Percentiles rank a stretch among this genome's conserved stretches.
These are phyloP conservation scores for Lepidium aucheri DNA, from an alignment of 345 rosid species.

Conservation along the genomic window DNA sequence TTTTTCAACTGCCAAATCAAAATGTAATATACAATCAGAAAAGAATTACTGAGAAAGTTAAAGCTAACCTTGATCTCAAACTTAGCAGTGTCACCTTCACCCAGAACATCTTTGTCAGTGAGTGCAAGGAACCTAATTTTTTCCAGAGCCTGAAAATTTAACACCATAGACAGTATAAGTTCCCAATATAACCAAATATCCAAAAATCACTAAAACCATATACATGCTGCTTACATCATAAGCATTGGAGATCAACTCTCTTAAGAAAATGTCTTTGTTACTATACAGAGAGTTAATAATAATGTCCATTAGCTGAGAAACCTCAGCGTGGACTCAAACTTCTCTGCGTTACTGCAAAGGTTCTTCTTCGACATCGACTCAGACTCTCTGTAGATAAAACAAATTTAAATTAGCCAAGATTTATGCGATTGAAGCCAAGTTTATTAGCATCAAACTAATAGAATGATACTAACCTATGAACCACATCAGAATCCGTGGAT, in stretches of 20 bases:
- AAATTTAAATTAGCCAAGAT: background rate
- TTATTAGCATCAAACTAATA: background rate
- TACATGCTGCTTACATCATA: constrained; percentile 65
- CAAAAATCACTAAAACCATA: background rate
- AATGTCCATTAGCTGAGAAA: constrained; percentile 97
- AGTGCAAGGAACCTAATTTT: constrained; percentile 92
- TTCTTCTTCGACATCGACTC: constrained; percentile 89
- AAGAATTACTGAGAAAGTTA: background rate
- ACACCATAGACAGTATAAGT: constrained; percentile 1
- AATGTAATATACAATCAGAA: background rate
- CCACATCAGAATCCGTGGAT: constrained; percentile 96
- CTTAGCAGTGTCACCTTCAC: constrained; percentile 86
- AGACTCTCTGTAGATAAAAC: constrained; percentile 50
- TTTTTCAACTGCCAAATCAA: background rate
- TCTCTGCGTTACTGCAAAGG: constrained; percentile 78
- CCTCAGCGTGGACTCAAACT: constrained; percentile 98
- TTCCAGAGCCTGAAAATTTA: constrained; percentile 64
- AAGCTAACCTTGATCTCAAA: constrained; percentile 86
- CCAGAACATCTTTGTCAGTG: constrained; percentile 85
- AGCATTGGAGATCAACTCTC: constrained; percentile 97
- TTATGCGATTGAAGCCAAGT: background rate
- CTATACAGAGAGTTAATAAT: constrained; percentile 95
- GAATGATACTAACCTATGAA: constrained; percentile 43
- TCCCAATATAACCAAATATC: background rate
- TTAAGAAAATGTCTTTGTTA: constrained; percentile 93